Percentiles rank a stretch among this genome's conserved stretches.
These are phyloP conservation scores for Berkeleyomyces basicola DNA, from an alignment of 2,329 filamentous ascomycete genomes.

Conservation along the genomic window DNA sequence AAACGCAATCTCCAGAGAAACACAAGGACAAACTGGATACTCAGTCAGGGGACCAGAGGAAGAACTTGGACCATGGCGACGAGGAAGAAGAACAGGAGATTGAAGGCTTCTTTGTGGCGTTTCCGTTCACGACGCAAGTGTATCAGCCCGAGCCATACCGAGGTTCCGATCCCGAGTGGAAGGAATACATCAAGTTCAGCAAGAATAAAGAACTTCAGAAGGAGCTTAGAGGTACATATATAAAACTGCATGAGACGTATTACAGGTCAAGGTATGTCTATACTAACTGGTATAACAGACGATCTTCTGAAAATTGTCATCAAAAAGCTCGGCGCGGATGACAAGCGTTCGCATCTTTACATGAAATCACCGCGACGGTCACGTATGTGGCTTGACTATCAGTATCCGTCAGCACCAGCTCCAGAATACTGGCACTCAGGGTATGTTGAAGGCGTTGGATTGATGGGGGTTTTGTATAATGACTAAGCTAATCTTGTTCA, in stretches of 20 bases:
- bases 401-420: slow-evolving; percentile 8
- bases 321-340: slow-evolving; percentile 8
- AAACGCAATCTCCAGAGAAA: neutral
- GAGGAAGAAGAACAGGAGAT: slow-evolving; percentile 27
- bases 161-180: slow-evolving; percentile 46
- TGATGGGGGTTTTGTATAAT: neutral
- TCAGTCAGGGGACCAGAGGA: slow-evolving; percentile 19
- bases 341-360: slow-evolving; percentile 10
- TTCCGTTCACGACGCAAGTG: slow-evolving; percentile 39
- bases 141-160: slow-evolving; percentile 35
- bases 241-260: neutral
- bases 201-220: slow-evolving; percentile 32
- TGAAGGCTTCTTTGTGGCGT: slow-evolving; percentile 39
- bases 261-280: neutral
- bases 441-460: neutral
- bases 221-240: slow-evolving; percentile 25
- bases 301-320: slow-evolving; percentile 7
- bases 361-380: slow-evolving; percentile 7
- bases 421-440: slow-evolving; percentile 10
- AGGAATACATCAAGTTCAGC: slow-evolving; percentile 40
- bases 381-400: slow-evolving; percentile 10
- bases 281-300: slow-evolving; percentile 2
- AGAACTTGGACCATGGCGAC: slow-evolving; percentile 27
- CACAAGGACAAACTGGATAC: slow-evolving; percentile 26
- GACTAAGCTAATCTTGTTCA: neutral